These are phyloP conservation scores for Austroboletus novae-zelandiae DNA, from an alignment of 1,284 basidiomycete genomes.

Conservation along the genomic window DNA sequence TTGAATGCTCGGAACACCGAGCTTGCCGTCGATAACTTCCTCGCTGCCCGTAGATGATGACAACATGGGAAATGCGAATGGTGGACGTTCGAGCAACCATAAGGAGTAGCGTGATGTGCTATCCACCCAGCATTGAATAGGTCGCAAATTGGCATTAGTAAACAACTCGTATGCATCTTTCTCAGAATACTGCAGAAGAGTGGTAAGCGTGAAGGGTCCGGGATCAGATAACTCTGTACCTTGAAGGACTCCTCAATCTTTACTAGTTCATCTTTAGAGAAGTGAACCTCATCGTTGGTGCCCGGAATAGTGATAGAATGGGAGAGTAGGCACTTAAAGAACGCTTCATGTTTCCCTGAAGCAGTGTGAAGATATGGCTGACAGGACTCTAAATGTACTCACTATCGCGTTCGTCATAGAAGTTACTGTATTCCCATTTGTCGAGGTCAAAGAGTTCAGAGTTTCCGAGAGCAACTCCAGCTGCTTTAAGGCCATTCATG, in stretches of 20 bases:
- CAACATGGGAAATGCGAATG: constrained; percentile 71
- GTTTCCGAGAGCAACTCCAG: constrained; percentile 61
- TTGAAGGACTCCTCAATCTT: constrained; percentile 90
- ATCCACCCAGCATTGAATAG: constrained; percentile 87
- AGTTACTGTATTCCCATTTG: constrained; percentile 84
- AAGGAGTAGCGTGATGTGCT: constrained; percentile 74
- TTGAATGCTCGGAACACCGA: constrained; percentile 68
- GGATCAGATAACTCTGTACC: constrained; percentile 41
- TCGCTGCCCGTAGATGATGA: constrained; percentile 28
- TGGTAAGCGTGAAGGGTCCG: constrained; percentile 3
- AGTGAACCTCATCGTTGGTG: constrained; percentile 43
- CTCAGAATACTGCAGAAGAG: constrained; percentile 68
- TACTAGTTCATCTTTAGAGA: constrained; percentile 74
- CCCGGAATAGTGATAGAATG: constrained; percentile 61
- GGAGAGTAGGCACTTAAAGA: constrained; percentile 66
- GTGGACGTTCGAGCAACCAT: constrained; percentile 88
- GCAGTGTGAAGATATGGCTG: neutral
- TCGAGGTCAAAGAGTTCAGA: constrained; percentile 57
- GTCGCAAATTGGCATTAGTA: constrained; percentile 73
- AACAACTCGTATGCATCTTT: constrained; percentile 76
- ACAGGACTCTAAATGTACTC: constrained; percentile 31
- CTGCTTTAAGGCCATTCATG: constrained; percentile 81
- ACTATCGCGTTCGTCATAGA: constrained; percentile 74
- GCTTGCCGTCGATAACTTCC: constrained; percentile 33
- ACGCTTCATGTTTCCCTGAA: constrained; percentile 84